Base-by-base conservation (phyloP, 371 early-diverging fungal genomes). In the Mucor plumbeus region DNA sequence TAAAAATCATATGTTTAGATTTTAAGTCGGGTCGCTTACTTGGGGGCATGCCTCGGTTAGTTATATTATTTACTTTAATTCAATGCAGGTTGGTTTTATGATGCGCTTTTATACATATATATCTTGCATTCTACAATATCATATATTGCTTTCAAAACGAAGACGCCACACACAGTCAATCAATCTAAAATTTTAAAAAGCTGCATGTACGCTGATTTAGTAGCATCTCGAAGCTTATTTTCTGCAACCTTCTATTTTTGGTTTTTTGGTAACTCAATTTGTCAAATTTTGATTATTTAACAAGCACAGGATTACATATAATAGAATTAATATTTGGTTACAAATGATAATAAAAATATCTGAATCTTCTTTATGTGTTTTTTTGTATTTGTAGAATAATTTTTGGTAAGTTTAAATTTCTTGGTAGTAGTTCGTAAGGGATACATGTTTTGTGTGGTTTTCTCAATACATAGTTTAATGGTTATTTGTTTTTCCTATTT, bases 1-100 rank as follows among this genome's bases (percentile, higher is more conserved):
- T 53, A 31, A 53, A 38, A 2, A 38, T 2, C 38, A 9, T 11
- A 38, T 38, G 38, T 38, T 38, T 38, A 38, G 11, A 53, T 31
- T 53, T 53, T 31, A 53, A 53, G 53, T 53, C 53, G 53, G 53
- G 53, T 31, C 53, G 53, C 53, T 53, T 26, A 53, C 53, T 38
- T 3, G 38, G 38, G 38, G 38, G 5, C 26, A 26, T 53, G 53
- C 26, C 53, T 53, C 53, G 31, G 53, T 53, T 31, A 8, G 26
- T 53, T 53, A 10, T 47, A 19, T 21, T 31, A 53, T 53, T 5
- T 19, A 21, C 38, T 3, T 38, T 26, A 5, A 7, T 9, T 5
- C 38, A 21, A 50, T 50, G 50, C 50, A 53, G 7, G 6, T 8
- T 8, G 8, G 47, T 0, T 26, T 0, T 53, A 38, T 11, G 11